Evolutionary conservation across 2,329 filamentous ascomycete genomes (phyloP), one percentile per base, ranked within the genome.

Genomic region (Aspergillus aculeatinus): DNA sequence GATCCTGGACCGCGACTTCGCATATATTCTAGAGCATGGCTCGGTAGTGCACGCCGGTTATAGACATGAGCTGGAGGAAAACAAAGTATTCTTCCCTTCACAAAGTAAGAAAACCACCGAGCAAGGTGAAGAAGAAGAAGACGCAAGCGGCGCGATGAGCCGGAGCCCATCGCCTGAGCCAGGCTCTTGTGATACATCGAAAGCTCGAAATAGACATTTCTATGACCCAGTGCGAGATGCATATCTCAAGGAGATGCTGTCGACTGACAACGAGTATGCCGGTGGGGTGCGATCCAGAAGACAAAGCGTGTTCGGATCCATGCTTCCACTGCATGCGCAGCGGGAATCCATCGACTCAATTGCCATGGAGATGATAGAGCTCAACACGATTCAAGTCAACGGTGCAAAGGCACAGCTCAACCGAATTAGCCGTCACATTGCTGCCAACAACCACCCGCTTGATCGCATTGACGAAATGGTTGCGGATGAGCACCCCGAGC

Each of bases 21-120:
- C 96, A 0, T 96, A 93, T 65, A 83, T 96, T 11, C 79, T 98
- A 71, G 88, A 94, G 33, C 77, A 86, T 11, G 89, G 90, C 0
- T 72, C 71, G 0, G 79, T 96, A 0, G 83, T 89, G 0, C 86
- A 92, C 67, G 80, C 89, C 66, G 94, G 92, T 0, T 84, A 85
- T 61, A 83, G 85, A 25, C 78, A 78, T 48, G 79, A 84, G 2
- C 73, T 94, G 5, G 80, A 72, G 67, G 23, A 72, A 70, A 60
- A 58, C 19, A 61, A 66, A 16, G 63, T 62, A 3, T 67, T 71
- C 29, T 68, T 72, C 27, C 11, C 16, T 39, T 48, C 54, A 19
- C 5, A 19, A 19, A 44, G 39, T 19, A 44, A 35, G 33, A 35
- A 44, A 9, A 1, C 39, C 4, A 44, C 6, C 16, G 39, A 44